Conservation (phyloP, 1,139 yeast species). For the Zygosaccharomyces sapae region DNA sequence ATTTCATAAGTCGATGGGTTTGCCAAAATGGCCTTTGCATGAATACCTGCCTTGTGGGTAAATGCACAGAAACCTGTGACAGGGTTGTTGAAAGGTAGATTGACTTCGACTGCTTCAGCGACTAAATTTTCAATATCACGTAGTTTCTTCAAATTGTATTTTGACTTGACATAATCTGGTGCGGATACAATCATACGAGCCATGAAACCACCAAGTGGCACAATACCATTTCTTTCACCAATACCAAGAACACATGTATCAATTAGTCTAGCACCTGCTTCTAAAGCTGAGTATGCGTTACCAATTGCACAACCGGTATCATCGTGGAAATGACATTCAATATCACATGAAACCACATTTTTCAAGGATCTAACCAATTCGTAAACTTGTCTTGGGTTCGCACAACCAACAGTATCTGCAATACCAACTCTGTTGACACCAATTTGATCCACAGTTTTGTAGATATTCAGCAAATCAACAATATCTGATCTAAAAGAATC, state of each 20-base stretch:
- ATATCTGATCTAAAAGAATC: slow-evolving; percentile 97
- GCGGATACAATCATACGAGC: slow-evolving; percentile 99
- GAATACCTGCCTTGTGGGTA: slow-evolving; percentile 99
- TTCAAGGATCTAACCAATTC: slow-evolving; percentile 91
- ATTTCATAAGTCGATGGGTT: slow-evolving; percentile 98
- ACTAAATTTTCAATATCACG: slow-evolving; percentile 94
- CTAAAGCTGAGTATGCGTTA: slow-evolving; percentile 95
- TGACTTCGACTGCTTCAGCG: slow-evolving; percentile 95
- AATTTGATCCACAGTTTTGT: slow-evolving; percentile 93
- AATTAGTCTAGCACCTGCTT: slow-evolving; percentile 93
- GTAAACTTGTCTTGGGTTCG: slow-evolving; percentile 98
- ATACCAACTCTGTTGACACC: slow-evolving; percentile 99
- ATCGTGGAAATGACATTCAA: slow-evolving; percentile 98
- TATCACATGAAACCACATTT: slow-evolving; percentile 92
- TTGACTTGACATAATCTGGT: slow-evolving; percentile 90
- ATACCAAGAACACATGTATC: slow-evolving; percentile 96
- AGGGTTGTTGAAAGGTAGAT: slow-evolving; percentile 97
- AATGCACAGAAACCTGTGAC: slow-evolving; percentile 99
- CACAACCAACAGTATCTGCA: slow-evolving; percentile 98
- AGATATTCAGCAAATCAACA: slow-evolving; percentile 90
- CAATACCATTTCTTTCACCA: slow-evolving; percentile 98
- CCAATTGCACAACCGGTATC: slow-evolving; percentile 99
- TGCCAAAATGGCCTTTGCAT: slow-evolving; percentile 97
- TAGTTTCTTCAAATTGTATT: slow-evolving; percentile 91
- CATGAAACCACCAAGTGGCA: slow-evolving; percentile 96